Evolutionary conservation across 176 grass and related monocot species (phyloP), one percentile per base, ranked within the genome.

Genomic region (Musa acuminata): DNA sequence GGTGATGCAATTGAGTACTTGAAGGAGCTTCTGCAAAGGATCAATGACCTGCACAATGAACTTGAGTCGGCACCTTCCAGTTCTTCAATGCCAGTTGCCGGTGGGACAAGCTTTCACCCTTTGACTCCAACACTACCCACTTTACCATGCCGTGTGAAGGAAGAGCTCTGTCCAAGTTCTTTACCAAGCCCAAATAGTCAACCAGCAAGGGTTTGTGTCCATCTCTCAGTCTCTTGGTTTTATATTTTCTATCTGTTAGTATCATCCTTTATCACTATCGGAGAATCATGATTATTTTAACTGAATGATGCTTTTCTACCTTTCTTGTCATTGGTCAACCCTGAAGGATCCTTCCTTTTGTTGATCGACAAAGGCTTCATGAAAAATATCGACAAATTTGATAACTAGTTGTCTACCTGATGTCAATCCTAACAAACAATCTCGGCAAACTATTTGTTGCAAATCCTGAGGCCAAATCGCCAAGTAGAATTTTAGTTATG

Each of bases 1-100:
- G 81, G 82, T 48, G 87, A 90, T 58, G 93, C 93, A 70, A 90
- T 92, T 49, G 93, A 96, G 22, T 96, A 92, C 77, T 43, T 96
- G 79, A 92, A 96, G 74, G 93, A 90, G 29, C 89, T 96, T 29
- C 78, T 89, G 55, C 89, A 90, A 62, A 90, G 77, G 78, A 86
- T 96, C 57, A 84, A 84, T 0, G 87, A 92, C 14, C 89, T 96
- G 65, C 87, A 96, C 71, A 77, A 67, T 25, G 93, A 96, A 78
- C 83, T 96, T 0, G 89, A 90, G 73, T 87, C 89, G 27, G 80
- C 64, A 76, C 80, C 75, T 74, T 64, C 89, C 0, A 86, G 82
- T 76, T 87, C 86, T 74, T 82, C 92, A 52, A 57, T 92, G 53
- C 52, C 73, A 78, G 87, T 69, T 74, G 64, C 87, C 52, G 66